Conservation (phyloP, 169 alveolate genomes). For the Plasmodium berghei region DNA sequence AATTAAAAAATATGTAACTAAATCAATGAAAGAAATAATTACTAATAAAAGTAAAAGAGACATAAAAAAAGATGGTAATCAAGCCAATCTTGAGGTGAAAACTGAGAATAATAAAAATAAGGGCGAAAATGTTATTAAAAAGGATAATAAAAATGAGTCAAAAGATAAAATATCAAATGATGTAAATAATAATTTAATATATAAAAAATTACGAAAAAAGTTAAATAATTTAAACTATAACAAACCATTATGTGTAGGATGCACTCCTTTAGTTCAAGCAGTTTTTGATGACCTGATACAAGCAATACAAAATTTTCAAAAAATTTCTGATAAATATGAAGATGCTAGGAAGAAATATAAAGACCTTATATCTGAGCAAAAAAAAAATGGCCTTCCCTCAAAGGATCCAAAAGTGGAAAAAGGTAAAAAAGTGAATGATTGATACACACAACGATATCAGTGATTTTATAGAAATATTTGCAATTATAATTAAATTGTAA, state of each 20-base stretch:
- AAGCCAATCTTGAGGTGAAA: too few relatives aligned
- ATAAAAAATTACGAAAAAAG: constrained; percentile 42
- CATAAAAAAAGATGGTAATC: not conserved
- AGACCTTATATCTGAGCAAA: constrained; percentile 27
- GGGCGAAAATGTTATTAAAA: not conserved
- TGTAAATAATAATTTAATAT: constrained; percentile 13
- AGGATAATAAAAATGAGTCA: not conserved
- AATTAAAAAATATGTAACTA: constrained; percentile 8
- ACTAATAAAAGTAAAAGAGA: not conserved
- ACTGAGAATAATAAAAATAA: not conserved
- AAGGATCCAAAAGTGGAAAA: constrained; percentile 2
- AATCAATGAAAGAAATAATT: not conserved
- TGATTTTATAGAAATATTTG: too few relatives aligned
- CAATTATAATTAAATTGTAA: too few relatives aligned
- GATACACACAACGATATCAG: too few relatives aligned
- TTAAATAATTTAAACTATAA: constrained; percentile 49
- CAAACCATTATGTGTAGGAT: constrained; percentile 46
- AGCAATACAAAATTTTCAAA: constrained; percentile 74
- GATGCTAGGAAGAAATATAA: constrained; percentile 38
- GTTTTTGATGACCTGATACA: constrained; percentile 71
- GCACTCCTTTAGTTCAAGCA: constrained; percentile 61
- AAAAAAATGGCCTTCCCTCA: not conserved
- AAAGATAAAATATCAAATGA: constrained; percentile 4
- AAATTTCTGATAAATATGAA: constrained; percentile 57
- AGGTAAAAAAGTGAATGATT: not conserved